Evolutionary conservation across 495 filamentous ascomycete genomes (phyloP).

Genomic region (Penicillium roqueforti): DNA sequence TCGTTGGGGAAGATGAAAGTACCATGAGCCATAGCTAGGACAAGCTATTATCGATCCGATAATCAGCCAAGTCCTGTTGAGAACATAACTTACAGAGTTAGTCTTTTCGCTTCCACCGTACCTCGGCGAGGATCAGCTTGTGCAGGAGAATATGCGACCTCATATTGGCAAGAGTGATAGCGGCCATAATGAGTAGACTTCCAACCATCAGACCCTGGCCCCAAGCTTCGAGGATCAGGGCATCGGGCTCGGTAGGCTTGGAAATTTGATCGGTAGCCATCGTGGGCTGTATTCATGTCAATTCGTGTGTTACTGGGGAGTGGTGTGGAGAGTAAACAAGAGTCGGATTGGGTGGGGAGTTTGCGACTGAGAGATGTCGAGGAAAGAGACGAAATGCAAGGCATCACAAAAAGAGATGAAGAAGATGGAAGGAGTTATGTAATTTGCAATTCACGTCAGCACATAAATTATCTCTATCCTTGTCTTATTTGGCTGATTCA

Average conservation of each 20-base stretch:
- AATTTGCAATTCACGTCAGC: background rate
- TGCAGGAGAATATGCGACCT: conserved; percentile 39
- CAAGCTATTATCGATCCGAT: conserved; percentile 17
- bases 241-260: conserved; percentile 33
- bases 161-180: conserved; percentile 43
- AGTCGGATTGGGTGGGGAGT: background rate
- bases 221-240: conserved; percentile 46
- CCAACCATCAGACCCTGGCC: conserved; percentile 47
- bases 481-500: background rate
- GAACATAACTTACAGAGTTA: background rate
- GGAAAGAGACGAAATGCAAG: background rate
- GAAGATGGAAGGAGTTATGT: background rate
- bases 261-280: conserved; percentile 21
- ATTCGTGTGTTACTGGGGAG: background rate
- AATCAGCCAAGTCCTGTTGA: background rate
- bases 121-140: conserved; percentile 46
- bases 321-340: background rate
- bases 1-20: conserved; percentile 44
- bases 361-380: background rate
- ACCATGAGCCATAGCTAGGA: conserved; percentile 38
- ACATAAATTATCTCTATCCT: background rate
- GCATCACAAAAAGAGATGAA: conserved; percentile 6
- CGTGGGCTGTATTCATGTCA: conserved; percentile 3
- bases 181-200: conserved; percentile 44
- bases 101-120: conserved; percentile 6